Evolutionary conservation across 2,329 filamentous ascomycete genomes (phyloP).

Genomic region (Chlorencoelia australis): DNA sequence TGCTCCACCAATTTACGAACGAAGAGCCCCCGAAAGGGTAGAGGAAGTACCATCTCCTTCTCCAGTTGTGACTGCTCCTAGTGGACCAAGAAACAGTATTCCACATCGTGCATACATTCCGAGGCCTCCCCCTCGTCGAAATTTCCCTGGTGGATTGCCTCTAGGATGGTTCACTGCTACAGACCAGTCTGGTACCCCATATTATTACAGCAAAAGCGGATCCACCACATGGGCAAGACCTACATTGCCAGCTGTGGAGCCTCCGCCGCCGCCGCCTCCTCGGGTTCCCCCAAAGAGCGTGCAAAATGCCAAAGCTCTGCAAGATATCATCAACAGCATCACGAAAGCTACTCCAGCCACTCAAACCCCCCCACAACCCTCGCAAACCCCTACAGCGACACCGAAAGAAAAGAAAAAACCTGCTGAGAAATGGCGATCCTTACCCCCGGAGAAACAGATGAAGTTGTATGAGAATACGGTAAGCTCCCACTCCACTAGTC

Average conservation of each 20-base stretch:
- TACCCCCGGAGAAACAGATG: constrained; percentile 77
- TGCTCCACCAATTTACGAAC: constrained; percentile 44
- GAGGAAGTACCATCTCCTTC: constrained; percentile 32
- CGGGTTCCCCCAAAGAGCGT: constrained; percentile 39
- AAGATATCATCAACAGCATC: constrained; percentile 78
- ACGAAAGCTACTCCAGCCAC: constrained; percentile 46
- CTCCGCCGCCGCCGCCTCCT: constrained; percentile 37
- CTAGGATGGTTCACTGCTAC: constrained; percentile 77
- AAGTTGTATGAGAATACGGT: constrained; percentile 92
- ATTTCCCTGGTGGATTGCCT: constrained; percentile 53
- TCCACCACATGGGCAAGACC: constrained; percentile 76
- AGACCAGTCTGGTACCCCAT: constrained; percentile 60
- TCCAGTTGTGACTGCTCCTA: constrained; percentile 31
- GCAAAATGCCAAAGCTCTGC: constrained; percentile 58
- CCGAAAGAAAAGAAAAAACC: constrained; percentile 47
- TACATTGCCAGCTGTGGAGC: constrained; percentile 55
- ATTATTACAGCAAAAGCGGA: constrained; percentile 77
- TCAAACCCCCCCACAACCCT: constrained; percentile 50
- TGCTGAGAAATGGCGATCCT: constrained; percentile 60
- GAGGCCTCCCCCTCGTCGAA: constrained; percentile 48
- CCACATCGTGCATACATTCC: constrained; percentile 46
- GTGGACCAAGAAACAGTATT: constrained; percentile 35
- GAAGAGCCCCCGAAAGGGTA: constrained; percentile 53
- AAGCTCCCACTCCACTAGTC: constrained; percentile 30
- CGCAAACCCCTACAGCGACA: constrained; percentile 41